Evolutionary conservation across 2,329 filamentous ascomycete species (phyloP), one percentile per base, ranked within the genome.

Genomic region (Colletotrichum sp.): DNA sequence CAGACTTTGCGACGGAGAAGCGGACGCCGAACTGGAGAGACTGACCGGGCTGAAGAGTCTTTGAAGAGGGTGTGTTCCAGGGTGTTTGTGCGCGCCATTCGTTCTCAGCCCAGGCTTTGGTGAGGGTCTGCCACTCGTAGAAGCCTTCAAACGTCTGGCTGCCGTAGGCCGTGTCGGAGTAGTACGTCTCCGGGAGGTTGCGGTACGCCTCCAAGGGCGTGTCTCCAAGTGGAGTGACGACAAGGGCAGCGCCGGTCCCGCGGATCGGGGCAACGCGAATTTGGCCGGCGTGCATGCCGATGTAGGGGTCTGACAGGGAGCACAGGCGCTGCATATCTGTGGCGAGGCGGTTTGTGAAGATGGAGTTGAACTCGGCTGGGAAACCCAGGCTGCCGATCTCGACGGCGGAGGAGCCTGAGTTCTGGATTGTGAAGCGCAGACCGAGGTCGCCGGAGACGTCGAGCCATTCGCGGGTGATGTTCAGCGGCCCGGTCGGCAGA

Each of bases 361-460:
- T 92, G 81, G 88, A 92, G 82, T 92, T 92, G 83, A 92, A 91
- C 79, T 91, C 90, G 21, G 90, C 87, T 0, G 91, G 90, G 70
- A 92, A 88, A 0, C 91, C 91, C 3, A 92, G 83, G 69, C 88
- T 88, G 4, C 91, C 91, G 8, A 92, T 81, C 74, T 92, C 90
- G 2, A 92, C 69, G 0, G 83, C 74, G 0, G 80, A 77, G 0
- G 78, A 77, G 1, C 81, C 87, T 0, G 81, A 81, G 73, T 92
- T 92, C 16, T 83, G 84, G 30, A 92, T 78, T 2, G 86, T 90
- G 81, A 92, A 90, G 24, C 85, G 85, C 13, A 92, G 82, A 6
- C 85, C 88, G 4, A 92, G 79, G 76, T 92, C 89, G 4, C 86
- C 87, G 0, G 85, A 82, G 0, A 88, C 80, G 4, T 88, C 83